Evolutionary conservation across 2,329 filamentous ascomycete genomes (phyloP), one percentile per base, ranked within the genome.

Genomic region (Colletotrichum sp.): DNA sequence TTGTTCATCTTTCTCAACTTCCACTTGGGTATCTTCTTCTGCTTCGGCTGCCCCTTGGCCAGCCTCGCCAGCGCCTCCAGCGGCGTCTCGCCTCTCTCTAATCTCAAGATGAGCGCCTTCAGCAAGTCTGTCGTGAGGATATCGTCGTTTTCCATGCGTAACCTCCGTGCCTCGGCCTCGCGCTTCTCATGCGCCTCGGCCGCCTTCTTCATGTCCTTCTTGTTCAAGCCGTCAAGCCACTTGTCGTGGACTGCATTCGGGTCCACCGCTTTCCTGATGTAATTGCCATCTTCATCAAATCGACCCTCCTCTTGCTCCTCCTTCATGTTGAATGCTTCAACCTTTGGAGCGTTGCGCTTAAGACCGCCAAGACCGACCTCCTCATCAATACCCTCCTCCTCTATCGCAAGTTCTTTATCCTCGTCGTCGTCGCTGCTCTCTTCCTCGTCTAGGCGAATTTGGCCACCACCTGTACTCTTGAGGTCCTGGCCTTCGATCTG

Each of bases 311-410:
- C 95, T 82, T 97, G 93, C 83, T 99, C 97, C 15, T 90, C 87
- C 73, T 91, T 92, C 88, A 99, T 94, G 81, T 99, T 98, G 88
- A 99, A 99, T 4, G 96, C 96, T 82, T 98, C 97, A 8, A 99
- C 89, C 82, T 97, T 95, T 3, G 97, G 97, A 3, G 97, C 97
- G 82, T 98, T 95, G 79, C 92, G 94, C 86, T 98, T 98, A 78
- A 97, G 93, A 3, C 94, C 94, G 16, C 97, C 97, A 2, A 95
- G 93, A 3, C 97, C 97, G 8, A 99, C 88, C 82, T 99, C 97
- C 69, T 96, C 93, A 77, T 98, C 97, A 18, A 98, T 81, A 21
- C 91, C 94, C 74, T 94, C 92, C 76, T 94, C 95, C 38, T 94
- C 84, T 62, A 91, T 92, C 33, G 94, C 95, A 76, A 94, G 90